Conservation (phyloP, 2,329 filamentous ascomycete species). For the Xylariaceae sp. region DNA sequence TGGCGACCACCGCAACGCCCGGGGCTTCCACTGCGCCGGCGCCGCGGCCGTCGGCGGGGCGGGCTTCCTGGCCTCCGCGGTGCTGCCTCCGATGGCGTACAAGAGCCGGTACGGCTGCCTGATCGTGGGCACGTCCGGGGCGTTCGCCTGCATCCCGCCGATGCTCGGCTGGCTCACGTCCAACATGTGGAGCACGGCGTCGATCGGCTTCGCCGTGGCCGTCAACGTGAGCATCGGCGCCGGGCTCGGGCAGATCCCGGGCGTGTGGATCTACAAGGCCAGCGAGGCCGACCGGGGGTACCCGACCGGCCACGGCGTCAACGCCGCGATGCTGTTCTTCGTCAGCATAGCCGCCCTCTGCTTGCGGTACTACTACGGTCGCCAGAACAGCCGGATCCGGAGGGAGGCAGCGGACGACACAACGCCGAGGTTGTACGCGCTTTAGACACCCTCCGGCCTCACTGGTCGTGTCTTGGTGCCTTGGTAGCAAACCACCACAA, state of each 20-base stretch:
- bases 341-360: slow-evolving; percentile 19
- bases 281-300: slow-evolving; percentile 54
- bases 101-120: slow-evolving; percentile 59
- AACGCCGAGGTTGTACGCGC: slow-evolving; percentile 31
- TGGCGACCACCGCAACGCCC: slow-evolving; percentile 54
- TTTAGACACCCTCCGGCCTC: slow-evolving; percentile 14
- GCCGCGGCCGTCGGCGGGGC: slow-evolving; percentile 36
- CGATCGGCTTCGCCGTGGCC: slow-evolving; percentile 61
- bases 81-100: slow-evolving; percentile 54
- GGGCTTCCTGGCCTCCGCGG: slow-evolving; percentile 54
- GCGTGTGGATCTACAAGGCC: slow-evolving; percentile 67
- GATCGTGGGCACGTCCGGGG: slow-evolving; percentile 58
- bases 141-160: slow-evolving; percentile 62
- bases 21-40: slow-evolving; percentile 36
- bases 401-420: slow-evolving; percentile 25
- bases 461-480: no score
- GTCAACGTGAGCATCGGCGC: slow-evolving; percentile 61
- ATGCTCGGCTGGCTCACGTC: slow-evolving; percentile 61
- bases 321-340: slow-evolving; percentile 35
- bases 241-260: slow-evolving; percentile 62
- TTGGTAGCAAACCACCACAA: no score
- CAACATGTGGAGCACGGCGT: slow-evolving; percentile 58
- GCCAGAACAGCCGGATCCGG: slow-evolving; percentile 32
- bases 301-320: slow-evolving; percentile 57
- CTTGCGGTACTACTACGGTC: slow-evolving; percentile 49